Evolutionary conservation across 2,329 filamentous ascomycete genomes (phyloP), one percentile per base, ranked within the genome.

Genomic region (Hypoxylon sp.): DNA sequence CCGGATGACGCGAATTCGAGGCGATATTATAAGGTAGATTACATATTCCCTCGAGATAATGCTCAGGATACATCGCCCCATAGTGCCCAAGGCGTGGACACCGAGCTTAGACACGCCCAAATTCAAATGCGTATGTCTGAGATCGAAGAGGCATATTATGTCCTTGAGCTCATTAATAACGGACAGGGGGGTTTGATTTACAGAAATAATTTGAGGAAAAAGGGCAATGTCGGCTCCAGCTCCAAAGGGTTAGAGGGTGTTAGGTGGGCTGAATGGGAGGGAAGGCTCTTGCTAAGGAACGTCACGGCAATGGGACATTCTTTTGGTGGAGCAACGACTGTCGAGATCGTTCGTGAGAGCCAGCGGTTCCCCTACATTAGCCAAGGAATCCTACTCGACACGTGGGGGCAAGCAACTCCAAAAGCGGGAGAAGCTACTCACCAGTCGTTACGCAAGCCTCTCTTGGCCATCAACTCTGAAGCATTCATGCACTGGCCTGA

Each of bases 401-500:
- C 88, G 6, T 91, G 88, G 88, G 88, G 83, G 3, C 77, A 79
- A 70, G 85, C 76, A 72, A 85, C 72, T 72, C 84, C 70, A 70
- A 82, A 68, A 69, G 77, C 70, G 68, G 82, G 56, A 74, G 80
- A 84, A 28, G 78, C 81, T 16, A 77, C 79, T 0, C 71, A 80
- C 3, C 79, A 84, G 59, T 79, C 80, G 14, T 76, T 83, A 4
- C 78, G 79, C 36, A 81, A 83, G 11, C 89, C 89, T 4, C 72
- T 91, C 6, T 80, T 91, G 4, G 85, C 85, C 2, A 87, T 91
- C 72, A 89, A 89, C 50, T 87, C 84, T 4, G 89, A 91, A 75
- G 89, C 87, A 0, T 91, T 91, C 77, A 90, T 90, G 81, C 89
- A 91, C 76, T 91, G 89, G 89, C 82, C 85, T 20, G 80, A 82